Evolutionary conservation across 169 alveolate genomes (phyloP).

Genomic region (Eimeria mitis): DNA sequence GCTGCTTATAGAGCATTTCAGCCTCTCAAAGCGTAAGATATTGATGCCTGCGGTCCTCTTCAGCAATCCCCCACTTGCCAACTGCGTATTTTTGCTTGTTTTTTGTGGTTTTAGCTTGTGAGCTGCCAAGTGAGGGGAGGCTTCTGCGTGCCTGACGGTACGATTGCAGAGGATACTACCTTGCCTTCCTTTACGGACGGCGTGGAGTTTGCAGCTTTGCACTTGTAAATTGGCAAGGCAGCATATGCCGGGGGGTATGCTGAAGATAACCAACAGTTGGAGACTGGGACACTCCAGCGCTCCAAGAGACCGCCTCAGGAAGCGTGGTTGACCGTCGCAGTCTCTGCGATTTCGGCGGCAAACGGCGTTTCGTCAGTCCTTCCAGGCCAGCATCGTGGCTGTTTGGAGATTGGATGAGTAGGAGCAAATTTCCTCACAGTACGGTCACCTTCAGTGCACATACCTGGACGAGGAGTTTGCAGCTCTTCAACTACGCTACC

Average conservation of each 20-base stretch:
- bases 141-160: conserved; percentile 79
- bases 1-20: background rate
- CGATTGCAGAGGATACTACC: conserved; percentile 79
- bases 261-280: no score
- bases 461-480: background rate
- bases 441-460: background rate
- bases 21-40: background rate
- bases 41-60: background rate
- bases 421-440: background rate
- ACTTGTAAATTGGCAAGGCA: background rate
- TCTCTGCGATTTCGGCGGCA: background rate
- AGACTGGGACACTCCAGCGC: background rate
- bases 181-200: conserved; percentile 75
- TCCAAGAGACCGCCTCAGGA: background rate
- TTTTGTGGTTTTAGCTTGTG: conserved; percentile 65
- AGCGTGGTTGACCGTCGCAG: background rate
- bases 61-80: no score
- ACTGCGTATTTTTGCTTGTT: background rate
- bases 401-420: background rate
- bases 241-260: background rate
- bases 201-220: conserved; percentile 45
- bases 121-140: conserved; percentile 80
- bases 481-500: background rate
- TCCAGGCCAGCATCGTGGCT: background rate
- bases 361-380: background rate